phyloP scores from a whole-genome alignment of 257 asterid species.

The Paulownia fortunei region DNA sequence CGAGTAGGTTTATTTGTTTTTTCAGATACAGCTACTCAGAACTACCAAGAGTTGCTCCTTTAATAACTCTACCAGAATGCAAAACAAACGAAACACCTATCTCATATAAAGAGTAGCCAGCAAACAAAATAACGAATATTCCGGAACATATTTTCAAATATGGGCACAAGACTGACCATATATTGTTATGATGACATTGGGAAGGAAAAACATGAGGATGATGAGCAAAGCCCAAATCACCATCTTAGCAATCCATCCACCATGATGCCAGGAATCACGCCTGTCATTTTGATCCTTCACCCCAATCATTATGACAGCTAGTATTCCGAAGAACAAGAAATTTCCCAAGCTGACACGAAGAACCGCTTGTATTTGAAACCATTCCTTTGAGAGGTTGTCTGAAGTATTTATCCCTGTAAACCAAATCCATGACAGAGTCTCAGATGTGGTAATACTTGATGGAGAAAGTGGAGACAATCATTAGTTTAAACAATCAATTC shows the following conservation, averaged over 20 bases:
- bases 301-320: constrained; percentile 89
- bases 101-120: not conserved
- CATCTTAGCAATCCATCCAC: constrained; percentile 88
- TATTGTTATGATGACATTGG: constrained; percentile 59
- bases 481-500: not conserved
- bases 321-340: constrained; percentile 83
- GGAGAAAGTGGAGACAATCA: not conserved
- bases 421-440: constrained; percentile 21
- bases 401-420: constrained; percentile 87
- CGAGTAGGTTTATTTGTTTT: not conserved
- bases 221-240: constrained; percentile 78
- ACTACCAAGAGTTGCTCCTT: constrained; percentile 10
- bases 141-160: not conserved
- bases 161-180: constrained; percentile 59
- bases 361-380: constrained; percentile 89
- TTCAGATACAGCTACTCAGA: not conserved
- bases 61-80: not conserved
- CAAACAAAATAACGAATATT: not conserved
- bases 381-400: constrained; percentile 67
- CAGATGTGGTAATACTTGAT: not conserved
- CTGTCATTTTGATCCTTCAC: constrained; percentile 90
- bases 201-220: constrained; percentile 89
- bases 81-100: not conserved
- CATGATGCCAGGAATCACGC: constrained; percentile 92
- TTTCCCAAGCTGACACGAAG: constrained; percentile 98